Base-by-base conservation (phyloP, 1,284 basidiomycete genomes). In the Puccinia horiana region DNA sequence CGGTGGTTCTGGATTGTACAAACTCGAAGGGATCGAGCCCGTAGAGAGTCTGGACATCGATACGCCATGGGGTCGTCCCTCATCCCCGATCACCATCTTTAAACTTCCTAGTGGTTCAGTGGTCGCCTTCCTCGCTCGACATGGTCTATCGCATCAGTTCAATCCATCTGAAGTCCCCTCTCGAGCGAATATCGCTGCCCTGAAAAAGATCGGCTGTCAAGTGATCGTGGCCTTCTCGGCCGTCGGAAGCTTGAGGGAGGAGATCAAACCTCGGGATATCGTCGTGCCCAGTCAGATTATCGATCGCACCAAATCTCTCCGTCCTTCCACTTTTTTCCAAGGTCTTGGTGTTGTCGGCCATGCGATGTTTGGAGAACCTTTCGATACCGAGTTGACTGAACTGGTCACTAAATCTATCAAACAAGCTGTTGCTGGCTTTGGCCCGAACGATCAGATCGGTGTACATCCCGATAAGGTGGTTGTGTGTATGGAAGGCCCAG, bases 401-500 rank as follows among this genome's bases (percentile, higher is more conserved):
- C 78, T 90, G 90, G 84, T 89, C 96, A 76, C 89, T 91, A 26
- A 85, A 86, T 89, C 90, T 74, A 91, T 96, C 63, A 87, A 89
- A 85, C 89, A 89, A 84, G 93, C 92, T 63, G 87, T 96, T 83
- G 89, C 89, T 23, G 88, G 88, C 37, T 84, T 86, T 56, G 91
- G 90, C 0, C 86, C 89, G 6, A 89, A 89, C 1, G 35, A 82
- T 26, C 42, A 76, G 49, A 90, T 91, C 67, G 88, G 90, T 85
- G 87, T 96, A 78, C 94, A 96, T 87, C 91, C 90, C 26, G 91
- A 90, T 67, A 96, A 93, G 89, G 93, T 91, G 14, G 91, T 97
- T 79, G 92, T 99, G 61, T 96, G 94, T 87, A 99, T 99, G 95
- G 96, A 99, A 86, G 96, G 96, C 3, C 95, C 94, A 37, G 93